Evolutionary conservation across 805 yeast species (phyloP), one percentile per base, ranked within the genome.

Genomic region (Yarrowia sp.): DNA sequence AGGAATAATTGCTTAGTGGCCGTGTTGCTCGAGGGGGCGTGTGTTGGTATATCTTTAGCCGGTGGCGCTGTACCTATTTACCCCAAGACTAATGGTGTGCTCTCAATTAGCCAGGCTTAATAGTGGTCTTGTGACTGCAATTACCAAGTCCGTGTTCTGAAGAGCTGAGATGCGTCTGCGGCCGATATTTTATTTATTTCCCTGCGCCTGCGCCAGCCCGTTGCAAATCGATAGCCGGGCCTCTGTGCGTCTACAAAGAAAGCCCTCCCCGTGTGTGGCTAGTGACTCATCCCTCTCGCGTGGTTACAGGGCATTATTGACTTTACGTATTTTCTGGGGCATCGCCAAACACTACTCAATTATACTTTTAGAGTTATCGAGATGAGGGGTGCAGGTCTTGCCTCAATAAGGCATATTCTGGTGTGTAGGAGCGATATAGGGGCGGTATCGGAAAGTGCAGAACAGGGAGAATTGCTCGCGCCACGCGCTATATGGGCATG

Each of bases 381-480:
- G 38, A 55, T 55, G 61, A 55, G 61, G 61, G 61, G 61, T 55
- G 61, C 61, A 55, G 35, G 17, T 31, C 44, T 38, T 38, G 60
- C 45, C 32, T 50, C 6, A 51, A 22, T 51, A 36, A 36, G 43
- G 58, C 58, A 51, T 32, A 38, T 36, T 10, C 43, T 18, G 33
- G 14, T 14, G 38, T 3, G 33, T 3, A 22, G 17, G 36, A 41
- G 38, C 61, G 61, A 28, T 36, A 55, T 55, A 31, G 47, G 61
- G 42, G 61, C 60, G 60, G 60, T 51, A 51, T 38, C 60, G 60
- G 60, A 28, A 15, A 15, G 28, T 17, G 47, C 8, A 17, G 31
- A 38, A 7, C 15, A 17, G 42, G 18, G 14, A n/a, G 8, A 38
- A 14, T 38, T 38, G 42, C 38, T 11, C 38, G 13, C 38, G 13